These are phyloP conservation scores for Gremmenia infestans DNA, from an alignment of 2,329 filamentous ascomycete genomes.

Conservation along the genomic window DNA sequence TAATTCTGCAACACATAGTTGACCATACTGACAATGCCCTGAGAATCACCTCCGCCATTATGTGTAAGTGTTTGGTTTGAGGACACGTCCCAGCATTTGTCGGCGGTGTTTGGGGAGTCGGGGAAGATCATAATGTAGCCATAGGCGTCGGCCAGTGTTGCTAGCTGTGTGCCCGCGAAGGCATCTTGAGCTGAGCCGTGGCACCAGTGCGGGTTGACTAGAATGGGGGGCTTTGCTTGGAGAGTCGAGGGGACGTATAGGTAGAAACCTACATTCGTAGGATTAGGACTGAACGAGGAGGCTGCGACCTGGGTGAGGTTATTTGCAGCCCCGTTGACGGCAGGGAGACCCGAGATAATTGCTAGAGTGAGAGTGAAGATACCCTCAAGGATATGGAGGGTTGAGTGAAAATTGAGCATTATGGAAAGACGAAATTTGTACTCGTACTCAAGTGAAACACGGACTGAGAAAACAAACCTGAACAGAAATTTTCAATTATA, in stretches of 20 bases:
- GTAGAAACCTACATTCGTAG: slow-evolving; percentile 33
- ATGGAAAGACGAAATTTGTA: not conserved
- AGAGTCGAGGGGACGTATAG: slow-evolving; percentile 19
- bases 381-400: not conserved
- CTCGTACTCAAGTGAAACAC: not conserved
- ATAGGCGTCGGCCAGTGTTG: slow-evolving; percentile 45
- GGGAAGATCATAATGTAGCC: slow-evolving; percentile 59
- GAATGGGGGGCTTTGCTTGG: slow-evolving; percentile 13
- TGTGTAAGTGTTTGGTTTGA: slow-evolving; percentile 47
- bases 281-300: slow-evolving; percentile 38
- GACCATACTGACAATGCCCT: slow-evolving; percentile 54
- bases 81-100: slow-evolving; percentile 55
- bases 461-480: not conserved
- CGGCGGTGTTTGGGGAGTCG: slow-evolving; percentile 41
- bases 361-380: not conserved
- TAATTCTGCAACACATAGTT: slow-evolving; percentile 47
- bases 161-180: slow-evolving; percentile 39
- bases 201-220: slow-evolving; percentile 22
- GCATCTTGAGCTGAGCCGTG: slow-evolving; percentile 36
- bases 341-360: slow-evolving; percentile 2
- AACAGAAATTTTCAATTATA: not conserved
- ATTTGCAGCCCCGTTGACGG: slow-evolving; percentile 9
- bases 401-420: not conserved
- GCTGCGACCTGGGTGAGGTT: slow-evolving; percentile 30
- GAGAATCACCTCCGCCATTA: slow-evolving; percentile 51